Conservation (phyloP, 1,139 yeast species). For the Sugiyamaella grinbergsii region DNA sequence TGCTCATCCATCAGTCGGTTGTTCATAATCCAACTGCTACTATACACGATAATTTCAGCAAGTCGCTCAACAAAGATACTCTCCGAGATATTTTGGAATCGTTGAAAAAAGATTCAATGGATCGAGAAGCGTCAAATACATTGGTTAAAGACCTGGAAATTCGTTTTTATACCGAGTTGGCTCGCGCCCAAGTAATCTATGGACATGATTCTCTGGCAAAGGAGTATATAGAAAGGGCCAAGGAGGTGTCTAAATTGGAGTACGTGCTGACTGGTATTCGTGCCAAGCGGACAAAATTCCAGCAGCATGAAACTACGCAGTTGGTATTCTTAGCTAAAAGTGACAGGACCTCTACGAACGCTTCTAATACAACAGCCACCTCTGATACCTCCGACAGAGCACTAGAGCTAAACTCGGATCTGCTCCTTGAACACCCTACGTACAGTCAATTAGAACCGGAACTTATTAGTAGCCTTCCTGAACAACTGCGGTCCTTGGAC, state of each 20-base stretch:
- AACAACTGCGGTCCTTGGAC: conserved; percentile 57
- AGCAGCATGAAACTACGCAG: conserved; percentile 67
- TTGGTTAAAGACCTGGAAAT: conserved; percentile 25
- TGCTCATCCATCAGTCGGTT: conserved; percentile 43
- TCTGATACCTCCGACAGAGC: conserved; percentile 29
- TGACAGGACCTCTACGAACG: background rate
- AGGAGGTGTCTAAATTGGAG: conserved; percentile 57
- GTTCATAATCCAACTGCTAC: conserved; percentile 36
- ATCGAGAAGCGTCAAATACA: background rate
- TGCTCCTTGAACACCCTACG: conserved; percentile 75
- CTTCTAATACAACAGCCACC: too few species aligned
- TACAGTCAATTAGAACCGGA: conserved; percentile 37
- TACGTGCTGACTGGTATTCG: conserved; percentile 81
- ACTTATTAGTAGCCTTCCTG: conserved; percentile 62
- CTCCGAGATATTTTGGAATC: conserved; percentile 24
- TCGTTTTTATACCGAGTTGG: conserved; percentile 61
- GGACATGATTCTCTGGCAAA: conserved; percentile 61
- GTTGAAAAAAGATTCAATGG: background rate
- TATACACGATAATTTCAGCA: conserved; percentile 38
- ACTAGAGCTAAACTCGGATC: conserved; percentile 70
- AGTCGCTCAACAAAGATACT: conserved; percentile 30
- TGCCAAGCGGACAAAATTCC: conserved; percentile 86
- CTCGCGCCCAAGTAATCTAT: conserved; percentile 56
- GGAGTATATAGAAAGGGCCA: conserved; percentile 56
- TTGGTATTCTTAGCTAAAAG: conserved; percentile 79